Conservation (phyloP, 345 rosid genomes). For the Eucalyptus caleyi region DNA sequence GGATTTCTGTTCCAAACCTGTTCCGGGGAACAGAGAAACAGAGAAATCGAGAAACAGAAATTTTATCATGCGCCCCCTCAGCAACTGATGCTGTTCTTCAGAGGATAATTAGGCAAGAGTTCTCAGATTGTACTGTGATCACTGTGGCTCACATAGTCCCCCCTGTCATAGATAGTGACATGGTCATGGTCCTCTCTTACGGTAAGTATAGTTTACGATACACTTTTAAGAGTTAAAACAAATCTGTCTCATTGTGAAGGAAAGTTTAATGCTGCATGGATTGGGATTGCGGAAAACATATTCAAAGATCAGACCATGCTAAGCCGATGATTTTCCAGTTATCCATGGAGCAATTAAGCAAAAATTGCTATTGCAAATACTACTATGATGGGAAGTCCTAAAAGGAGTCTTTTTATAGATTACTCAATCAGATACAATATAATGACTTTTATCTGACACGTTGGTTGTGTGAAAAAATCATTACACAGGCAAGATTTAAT, state of each 20-base stretch:
- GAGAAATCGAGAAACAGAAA: no score
- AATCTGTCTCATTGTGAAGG: background rate
- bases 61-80: no score
- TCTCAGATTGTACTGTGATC: conserved; percentile 48
- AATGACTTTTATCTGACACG: background rate
- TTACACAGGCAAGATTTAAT: background rate
- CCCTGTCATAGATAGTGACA: conserved; percentile 60
- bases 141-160: conserved; percentile 71
- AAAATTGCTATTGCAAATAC: background rate
- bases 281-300: background rate
- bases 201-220: conserved; percentile 11
- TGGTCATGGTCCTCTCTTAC: conserved; percentile 75
- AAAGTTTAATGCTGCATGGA: background rate
- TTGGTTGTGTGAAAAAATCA: background rate
- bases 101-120: conserved; percentile 52
- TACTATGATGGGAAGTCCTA: background rate
- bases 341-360: background rate
- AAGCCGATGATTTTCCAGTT: background rate
- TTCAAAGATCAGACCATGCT: background rate
- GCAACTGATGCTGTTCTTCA: conserved; percentile 58
- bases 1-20: no score
- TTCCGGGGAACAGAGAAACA: no score
- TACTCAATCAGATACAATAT: background rate
- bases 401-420: no score
- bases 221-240: background rate